phyloP scores from a whole-genome alignment of 1,284 basidiomycete species.

The Sanghuangporus weigelae region DNA sequence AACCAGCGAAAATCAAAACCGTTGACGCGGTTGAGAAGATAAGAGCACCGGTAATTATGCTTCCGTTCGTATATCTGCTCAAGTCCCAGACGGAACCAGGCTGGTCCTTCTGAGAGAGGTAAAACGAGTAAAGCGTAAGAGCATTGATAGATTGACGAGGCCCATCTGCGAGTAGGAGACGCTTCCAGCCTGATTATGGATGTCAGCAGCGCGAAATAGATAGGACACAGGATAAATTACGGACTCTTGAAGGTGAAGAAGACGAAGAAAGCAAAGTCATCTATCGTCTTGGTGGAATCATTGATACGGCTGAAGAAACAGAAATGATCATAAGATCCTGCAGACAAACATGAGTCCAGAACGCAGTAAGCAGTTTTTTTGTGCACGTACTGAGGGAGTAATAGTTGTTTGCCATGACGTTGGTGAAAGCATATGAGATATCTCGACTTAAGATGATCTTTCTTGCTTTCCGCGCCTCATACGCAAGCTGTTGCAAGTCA shows the following conservation, averaged over 20 bases:
- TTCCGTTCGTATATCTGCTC: constrained; percentile 60
- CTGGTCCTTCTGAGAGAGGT: constrained; percentile 66
- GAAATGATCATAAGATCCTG: constrained; percentile 93
- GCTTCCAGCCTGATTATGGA: constrained; percentile 82
- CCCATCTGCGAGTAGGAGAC: constrained; percentile 89
- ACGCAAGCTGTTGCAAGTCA: constrained; percentile 50
- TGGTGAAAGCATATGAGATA: constrained; percentile 96
- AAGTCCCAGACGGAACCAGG: constrained; percentile 63
- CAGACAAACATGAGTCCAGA: constrained; percentile 12
- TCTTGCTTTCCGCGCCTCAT: constrained; percentile 89
- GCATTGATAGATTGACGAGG: constrained; percentile 97
- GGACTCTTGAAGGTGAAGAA: constrained; percentile 98
- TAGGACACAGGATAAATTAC: constrained; percentile 25
- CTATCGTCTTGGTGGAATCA: constrained; percentile 92
- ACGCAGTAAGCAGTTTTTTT: background rate
- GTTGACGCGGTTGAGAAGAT: constrained; percentile 90
- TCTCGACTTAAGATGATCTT: constrained; percentile 93
- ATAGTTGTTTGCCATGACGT: constrained; percentile 95
- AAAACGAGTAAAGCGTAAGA: constrained; percentile 89
- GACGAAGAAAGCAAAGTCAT: constrained; percentile 98
- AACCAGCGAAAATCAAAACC: constrained; percentile 81
- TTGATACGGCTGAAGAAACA: constrained; percentile 98
- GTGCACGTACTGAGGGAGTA: constrained; percentile 81
- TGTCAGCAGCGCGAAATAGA: constrained; percentile 9
- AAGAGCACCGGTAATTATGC: constrained; percentile 75